These are phyloP conservation scores for Austroboletus novae-zelandiae DNA, from an alignment of 1,284 basidiomycete genomes.

Conservation along the genomic window DNA sequence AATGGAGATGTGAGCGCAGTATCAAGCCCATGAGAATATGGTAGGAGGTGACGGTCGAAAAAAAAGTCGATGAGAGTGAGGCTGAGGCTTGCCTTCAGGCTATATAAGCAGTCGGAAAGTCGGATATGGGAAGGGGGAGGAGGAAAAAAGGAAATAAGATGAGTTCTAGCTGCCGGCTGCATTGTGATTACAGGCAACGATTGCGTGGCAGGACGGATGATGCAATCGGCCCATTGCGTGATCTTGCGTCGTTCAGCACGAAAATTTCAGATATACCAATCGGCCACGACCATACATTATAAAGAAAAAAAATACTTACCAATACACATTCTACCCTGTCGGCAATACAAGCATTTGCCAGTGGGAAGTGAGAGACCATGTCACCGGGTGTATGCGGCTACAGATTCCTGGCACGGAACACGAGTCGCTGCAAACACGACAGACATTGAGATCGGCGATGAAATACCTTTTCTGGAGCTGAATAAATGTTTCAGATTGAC, in stretches of 20 bases:
- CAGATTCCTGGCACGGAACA: neutral
- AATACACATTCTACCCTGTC: neutral
- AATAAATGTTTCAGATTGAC: neutral
- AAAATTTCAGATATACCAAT: constrained; percentile 11
- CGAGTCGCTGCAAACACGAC: constrained; percentile 1
- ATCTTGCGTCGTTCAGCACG: constrained; percentile 26
- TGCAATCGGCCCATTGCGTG: constrained; percentile 30
- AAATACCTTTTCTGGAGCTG: neutral
- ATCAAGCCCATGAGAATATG: constrained; percentile 31
- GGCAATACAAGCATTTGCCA: neutral
- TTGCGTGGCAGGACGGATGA: constrained; percentile 10
- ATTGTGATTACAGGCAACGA: constrained; percentile 5
- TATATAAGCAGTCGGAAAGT: constrained; percentile 6
- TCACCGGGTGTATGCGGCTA: neutral
- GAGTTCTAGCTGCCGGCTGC: neutral
- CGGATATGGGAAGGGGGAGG: neutral
- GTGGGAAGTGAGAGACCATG: neutral
- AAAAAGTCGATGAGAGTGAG: constrained; percentile 7
- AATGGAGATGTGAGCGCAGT: constrained; percentile 31
- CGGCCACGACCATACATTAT: neutral
- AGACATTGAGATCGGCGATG: neutral
- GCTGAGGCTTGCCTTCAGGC: neutral
- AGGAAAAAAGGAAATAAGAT: neutral
- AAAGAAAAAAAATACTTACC: neutral
- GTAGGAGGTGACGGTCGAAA: neutral